Evolutionary conservation across 2,329 filamentous ascomycete genomes (phyloP).

Genomic region (Ceratocystis variospora): DNA sequence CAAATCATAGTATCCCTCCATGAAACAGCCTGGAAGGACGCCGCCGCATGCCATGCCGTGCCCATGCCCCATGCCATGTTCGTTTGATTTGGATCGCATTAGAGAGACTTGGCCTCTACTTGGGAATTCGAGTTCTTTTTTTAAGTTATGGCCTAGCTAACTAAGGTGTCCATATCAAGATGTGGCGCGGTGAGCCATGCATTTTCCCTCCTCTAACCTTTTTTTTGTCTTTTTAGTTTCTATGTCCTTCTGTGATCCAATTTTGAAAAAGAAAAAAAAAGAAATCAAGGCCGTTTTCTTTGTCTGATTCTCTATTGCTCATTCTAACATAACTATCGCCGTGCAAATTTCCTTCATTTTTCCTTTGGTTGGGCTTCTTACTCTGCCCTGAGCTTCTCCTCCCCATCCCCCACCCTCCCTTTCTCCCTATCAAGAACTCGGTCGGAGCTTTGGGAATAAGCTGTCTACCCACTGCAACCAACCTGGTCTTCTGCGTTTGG

Average conservation of each 20-base stretch:
- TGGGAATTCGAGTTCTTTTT: neutral
- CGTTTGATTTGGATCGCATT: neutral
- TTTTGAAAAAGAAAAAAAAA: neutral
- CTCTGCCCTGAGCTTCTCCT: neutral
- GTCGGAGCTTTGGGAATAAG: neutral
- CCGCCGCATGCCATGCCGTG: neutral
- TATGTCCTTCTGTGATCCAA: neutral
- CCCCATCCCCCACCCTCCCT: neutral
- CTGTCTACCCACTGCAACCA: neutral
- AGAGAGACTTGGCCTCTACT: neutral
- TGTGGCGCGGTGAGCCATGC: neutral
- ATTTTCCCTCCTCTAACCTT: neutral
- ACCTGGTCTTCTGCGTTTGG: neutral
- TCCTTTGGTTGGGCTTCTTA: neutral
- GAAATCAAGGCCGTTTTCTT: neutral
- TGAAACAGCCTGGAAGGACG: constrained; percentile 3
- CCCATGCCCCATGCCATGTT: neutral
- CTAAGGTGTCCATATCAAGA: neutral
- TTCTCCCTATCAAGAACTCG: neutral
- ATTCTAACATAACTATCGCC: neutral
- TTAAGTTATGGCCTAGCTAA: neutral
- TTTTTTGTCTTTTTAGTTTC: neutral
- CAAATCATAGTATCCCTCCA: neutral
- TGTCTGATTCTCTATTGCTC: neutral
- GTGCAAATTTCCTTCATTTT: neutral